Base-by-base conservation (phyloP, 768 basidiomycete genomes). In the Boletus fagicola region DNA sequence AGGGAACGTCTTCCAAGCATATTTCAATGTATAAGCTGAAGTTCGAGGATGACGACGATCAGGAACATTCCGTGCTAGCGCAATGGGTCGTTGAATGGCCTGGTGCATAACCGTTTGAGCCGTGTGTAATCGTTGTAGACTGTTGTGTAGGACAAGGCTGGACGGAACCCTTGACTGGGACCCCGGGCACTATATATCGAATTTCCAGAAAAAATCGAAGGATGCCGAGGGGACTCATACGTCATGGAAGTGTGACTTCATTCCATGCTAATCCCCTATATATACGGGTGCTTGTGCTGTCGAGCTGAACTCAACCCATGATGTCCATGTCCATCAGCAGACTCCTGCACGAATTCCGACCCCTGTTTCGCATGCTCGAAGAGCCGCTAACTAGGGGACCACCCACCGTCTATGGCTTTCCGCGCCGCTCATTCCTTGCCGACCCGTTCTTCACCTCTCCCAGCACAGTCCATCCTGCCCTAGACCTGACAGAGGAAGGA, bases 11-110 rank as follows among this genome's bases (percentile, higher is more conserved):
- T 30, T 71, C 78, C 22, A 86, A 83, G 64, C 72, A 79, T 56
- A 75, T 77, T 50, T 80, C 84, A 1, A 75, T 75, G 54, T 94
- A 94, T 72, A 87, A 87, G 70, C 79, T 94, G 26, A 90, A 88
- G 66, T 94, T 94, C 61, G 92, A 94, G 68, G 92, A 93, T 61
- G 92, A 94, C 61, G 91, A 92, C 61, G 87, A 90, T 65, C 88
- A 89, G 70, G 87, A 88, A 57, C 88, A 92, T 64, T 65, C 78
- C 36, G 89, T 94, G 24, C 74, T 81, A n/a, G 87, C 89, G 1
- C 84, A 88, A 51, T 85, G 80, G 80, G 91, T 94, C 9, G 90
- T 93, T 30, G 90, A 91, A 68, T 91, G 86, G 82, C 90, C 90
- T 35, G 79, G 80, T 24, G 47, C 70, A 54, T 56, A 47, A 57